Evolutionary conservation across 1,139 yeast genomes (phyloP).

Genomic region (Pneumocystis wakefieldiae): DNA sequence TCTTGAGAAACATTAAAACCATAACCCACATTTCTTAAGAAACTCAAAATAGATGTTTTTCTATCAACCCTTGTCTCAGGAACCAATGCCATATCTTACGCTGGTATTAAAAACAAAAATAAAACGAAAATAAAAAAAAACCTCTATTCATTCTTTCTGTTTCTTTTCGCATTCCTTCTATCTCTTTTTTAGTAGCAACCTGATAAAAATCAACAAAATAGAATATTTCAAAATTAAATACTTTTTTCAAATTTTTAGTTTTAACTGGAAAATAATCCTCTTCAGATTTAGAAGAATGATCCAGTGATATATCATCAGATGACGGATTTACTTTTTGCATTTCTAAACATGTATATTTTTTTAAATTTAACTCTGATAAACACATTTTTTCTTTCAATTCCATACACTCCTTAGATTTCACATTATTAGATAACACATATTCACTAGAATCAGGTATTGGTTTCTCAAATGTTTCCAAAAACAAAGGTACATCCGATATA

Average conservation of each 20-base stretch:
- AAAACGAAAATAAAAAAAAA: slow-evolving; percentile 1
- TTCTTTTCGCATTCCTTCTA: slow-evolving; percentile 22
- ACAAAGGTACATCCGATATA: background rate
- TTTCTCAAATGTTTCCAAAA: background rate
- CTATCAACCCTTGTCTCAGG: slow-evolving; percentile 19
- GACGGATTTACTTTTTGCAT: background rate
- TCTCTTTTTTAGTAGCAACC: slow-evolving; percentile 18
- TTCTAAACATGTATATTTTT: background rate
- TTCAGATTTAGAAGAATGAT: background rate
- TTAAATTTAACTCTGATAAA: background rate
- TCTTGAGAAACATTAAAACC: background rate
- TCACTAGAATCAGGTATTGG: background rate
- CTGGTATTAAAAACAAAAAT: background rate
- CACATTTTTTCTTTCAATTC: background rate
- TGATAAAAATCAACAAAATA: background rate
- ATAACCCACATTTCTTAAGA: slow-evolving; percentile 9
- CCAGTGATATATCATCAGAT: background rate
- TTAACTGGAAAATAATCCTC: background rate
- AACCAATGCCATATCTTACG: slow-evolving; percentile 17
- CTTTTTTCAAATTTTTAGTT: background rate
- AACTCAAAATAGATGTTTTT: slow-evolving; percentile 17
- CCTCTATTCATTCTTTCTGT: slow-evolving; percentile 22
- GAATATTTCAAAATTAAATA: background rate
- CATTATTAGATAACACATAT: background rate
- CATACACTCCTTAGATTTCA: background rate